Evolutionary conservation across 805 yeast species (phyloP), one percentile per base, ranked within the genome.

Genomic region (Candida schatavii): DNA sequence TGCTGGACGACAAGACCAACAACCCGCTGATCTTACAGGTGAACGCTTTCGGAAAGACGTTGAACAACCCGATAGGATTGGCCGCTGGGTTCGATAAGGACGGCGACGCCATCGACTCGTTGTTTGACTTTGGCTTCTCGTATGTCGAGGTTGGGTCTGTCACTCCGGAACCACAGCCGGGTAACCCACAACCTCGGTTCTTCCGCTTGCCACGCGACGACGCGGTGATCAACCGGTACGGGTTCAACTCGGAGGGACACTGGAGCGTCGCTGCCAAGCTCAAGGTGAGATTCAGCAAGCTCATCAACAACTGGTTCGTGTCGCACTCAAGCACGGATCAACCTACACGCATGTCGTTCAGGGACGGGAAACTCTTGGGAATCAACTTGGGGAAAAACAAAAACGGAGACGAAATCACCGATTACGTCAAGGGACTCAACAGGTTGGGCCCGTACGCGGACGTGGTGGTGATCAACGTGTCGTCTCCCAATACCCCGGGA

Each of bases 51-150:
- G 88, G 88, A 6, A 64, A 62, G n/a, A 75, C 70, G 42, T 66
- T 91, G 57, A 73, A 74, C 17, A 82, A 83, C 42, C 97, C 98
- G 19, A 70, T 91, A 38, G 97, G 97, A 11, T 74, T 90, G 53
- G 97, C 98, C 38, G 98, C 98, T 20, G 98, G 98, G 10, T 76
- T 91, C 49, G 98, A 91, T 63, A 91, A 91, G 66, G 83, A 90
- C 55, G 98, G 88, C 40, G 95, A 88, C 56, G 96, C 88, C 17
- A 80, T 91, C 50, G 97, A 91, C 52, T 68, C 89, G 0, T 71
- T 91, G 45, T 82, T 83, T 51, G 74, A 81, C 48, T 58, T 77
- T 42, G 98, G 98, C 2, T 90, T 90, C 55, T 80, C 91, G 13
- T 88, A 88, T 61, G 93, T 88, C 49, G 98, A 91, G 64, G 77